A percentile compares a stretch with the other conserved stretches of the same genome.
Conservation (phyloP, 169 alveolate species). For the Plasmodium sp. region DNA sequence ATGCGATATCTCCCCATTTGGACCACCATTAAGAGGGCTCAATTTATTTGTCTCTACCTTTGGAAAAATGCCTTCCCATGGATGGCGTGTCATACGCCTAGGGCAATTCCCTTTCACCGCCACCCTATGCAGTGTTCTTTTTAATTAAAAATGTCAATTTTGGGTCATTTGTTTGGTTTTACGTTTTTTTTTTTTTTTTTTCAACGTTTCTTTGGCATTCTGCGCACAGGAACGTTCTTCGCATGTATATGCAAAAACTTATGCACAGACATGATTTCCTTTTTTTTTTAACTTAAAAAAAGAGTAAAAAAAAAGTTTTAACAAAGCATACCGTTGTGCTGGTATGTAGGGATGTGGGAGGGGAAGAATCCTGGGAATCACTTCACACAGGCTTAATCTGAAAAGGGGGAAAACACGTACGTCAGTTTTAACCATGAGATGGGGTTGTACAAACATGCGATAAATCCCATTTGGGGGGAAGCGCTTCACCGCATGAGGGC, state of each 20-base stretch:
- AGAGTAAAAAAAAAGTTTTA: not conserved
- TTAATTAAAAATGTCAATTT: not conserved
- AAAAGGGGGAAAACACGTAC: not conserved
- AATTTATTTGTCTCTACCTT: not conserved
- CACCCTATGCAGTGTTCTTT: not conserved
- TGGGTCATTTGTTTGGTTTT: not conserved
- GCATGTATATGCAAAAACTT: not conserved
- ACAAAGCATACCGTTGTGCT: not conserved
- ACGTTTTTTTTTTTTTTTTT: not conserved
- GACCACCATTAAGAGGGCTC: not conserved
- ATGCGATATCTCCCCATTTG: not conserved
- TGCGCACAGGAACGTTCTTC: not conserved
- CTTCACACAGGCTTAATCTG: constrained; percentile 34
- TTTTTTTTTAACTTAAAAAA: not conserved
- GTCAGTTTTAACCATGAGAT: not conserved
- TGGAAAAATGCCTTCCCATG: not conserved
- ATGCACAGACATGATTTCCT: not conserved
- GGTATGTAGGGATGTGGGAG: not conserved
- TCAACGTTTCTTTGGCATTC: not conserved
- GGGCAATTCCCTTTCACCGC: not conserved
- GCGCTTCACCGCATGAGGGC: not conserved
- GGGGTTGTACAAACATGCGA: not conserved
- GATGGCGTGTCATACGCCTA: not conserved
- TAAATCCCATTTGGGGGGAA: not conserved
- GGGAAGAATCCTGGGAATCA: not conserved